Conservation (phyloP, 2,329 filamentous ascomycete species). For the Xylaria hypoxylon region DNA sequence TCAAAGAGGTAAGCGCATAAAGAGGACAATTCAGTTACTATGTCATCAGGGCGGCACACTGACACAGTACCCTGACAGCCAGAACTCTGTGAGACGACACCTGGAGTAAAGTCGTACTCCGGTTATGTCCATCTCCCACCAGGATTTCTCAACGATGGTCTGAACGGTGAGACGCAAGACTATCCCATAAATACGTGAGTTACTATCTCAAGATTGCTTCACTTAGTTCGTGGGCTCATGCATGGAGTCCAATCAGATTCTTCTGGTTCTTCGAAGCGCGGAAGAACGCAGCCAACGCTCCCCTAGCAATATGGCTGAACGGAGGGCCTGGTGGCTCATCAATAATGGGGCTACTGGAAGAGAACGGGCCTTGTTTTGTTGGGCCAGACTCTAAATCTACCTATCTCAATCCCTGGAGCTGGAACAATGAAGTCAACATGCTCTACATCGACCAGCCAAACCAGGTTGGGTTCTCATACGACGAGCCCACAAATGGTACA, state of each 20-base stretch:
- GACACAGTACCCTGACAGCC: slow-evolving; percentile 24
- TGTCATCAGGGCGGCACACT: neutral
- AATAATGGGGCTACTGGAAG: slow-evolving; percentile 30
- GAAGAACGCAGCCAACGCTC: slow-evolving; percentile 63
- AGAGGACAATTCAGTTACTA: neutral
- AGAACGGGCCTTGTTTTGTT: slow-evolving; percentile 62
- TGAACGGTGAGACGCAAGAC: slow-evolving; percentile 32
- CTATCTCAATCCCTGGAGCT: slow-evolving; percentile 68
- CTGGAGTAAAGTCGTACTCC: slow-evolving; percentile 40
- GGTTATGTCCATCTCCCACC: slow-evolving; percentile 40
- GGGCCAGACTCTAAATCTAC: slow-evolving; percentile 61
- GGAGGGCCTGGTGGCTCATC: slow-evolving; percentile 56
- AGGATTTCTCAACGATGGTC: slow-evolving; percentile 33
- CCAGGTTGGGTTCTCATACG: slow-evolving; percentile 52
- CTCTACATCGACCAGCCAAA: slow-evolving; percentile 76
- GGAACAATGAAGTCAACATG: slow-evolving; percentile 73
- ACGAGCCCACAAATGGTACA: slow-evolving; percentile 41
- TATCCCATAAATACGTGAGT: slow-evolving; percentile 40
- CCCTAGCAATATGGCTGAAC: slow-evolving; percentile 71
- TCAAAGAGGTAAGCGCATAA: slow-evolving; percentile 26
- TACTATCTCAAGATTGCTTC: neutral
- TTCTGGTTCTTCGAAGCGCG: slow-evolving; percentile 63
- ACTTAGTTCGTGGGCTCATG: neutral
- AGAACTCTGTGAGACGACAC: slow-evolving; percentile 36
- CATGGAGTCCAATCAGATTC: slow-evolving; percentile 19